These are phyloP conservation scores for Termitomyces titanicus DNA, from an alignment of 768 basidiomycete genomes.

Conservation along the genomic window DNA sequence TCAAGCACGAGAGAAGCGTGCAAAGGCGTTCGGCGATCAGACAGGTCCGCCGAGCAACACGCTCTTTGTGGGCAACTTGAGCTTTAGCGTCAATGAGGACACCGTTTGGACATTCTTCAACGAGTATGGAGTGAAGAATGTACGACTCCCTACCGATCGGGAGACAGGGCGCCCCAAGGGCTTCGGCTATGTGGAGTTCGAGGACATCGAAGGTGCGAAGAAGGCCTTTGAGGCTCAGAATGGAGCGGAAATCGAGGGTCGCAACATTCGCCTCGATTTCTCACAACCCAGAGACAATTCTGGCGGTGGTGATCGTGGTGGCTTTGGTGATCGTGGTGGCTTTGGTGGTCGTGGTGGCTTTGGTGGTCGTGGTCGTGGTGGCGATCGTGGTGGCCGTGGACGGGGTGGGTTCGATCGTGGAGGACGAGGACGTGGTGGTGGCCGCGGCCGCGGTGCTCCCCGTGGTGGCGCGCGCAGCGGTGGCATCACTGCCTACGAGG, in stretches of 20 bases:
- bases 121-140: constrained; percentile 83
- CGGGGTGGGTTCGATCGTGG: constrained; percentile 25
- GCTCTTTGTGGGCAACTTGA: constrained; percentile 90
- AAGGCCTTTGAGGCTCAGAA: constrained; percentile 70
- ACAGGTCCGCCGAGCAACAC: constrained; percentile 62
- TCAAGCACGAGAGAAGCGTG: constrained; percentile 61
- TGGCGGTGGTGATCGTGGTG: constrained; percentile 23
- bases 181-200: constrained; percentile 96
- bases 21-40: constrained; percentile 73
- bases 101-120: constrained; percentile 86
- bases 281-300: constrained; percentile 71
- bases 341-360: constrained; percentile 26
- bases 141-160: constrained; percentile 89
- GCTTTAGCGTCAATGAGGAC: constrained; percentile 79
- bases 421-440: constrained; percentile 41
- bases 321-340: constrained; percentile 21
- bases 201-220: constrained; percentile 73
- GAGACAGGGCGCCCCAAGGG: constrained; percentile 91
- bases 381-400: constrained; percentile 27
- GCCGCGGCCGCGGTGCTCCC: constrained; percentile 39
- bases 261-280: constrained; percentile 79
- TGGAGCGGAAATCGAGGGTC: constrained; percentile 78
- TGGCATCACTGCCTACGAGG: constrained; percentile 60
- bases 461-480: constrained; percentile 53
- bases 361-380: constrained; percentile 25